Conservation (phyloP, 805 yeast genomes). For the Yarrowia porcina region DNA sequence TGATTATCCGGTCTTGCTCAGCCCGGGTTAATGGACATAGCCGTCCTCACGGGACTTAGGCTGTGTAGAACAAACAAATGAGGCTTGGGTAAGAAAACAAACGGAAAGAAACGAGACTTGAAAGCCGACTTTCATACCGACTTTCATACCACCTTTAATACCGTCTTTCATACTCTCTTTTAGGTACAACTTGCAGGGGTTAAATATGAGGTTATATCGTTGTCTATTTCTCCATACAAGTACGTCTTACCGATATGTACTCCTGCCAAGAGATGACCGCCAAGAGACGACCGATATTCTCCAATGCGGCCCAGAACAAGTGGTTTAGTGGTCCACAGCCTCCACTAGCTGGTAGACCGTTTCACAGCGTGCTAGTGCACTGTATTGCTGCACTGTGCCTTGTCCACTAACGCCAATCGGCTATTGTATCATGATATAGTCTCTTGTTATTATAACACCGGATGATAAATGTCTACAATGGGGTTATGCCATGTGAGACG, state of each 20-base stretch:
- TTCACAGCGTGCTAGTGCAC: not conserved
- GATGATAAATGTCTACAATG: not conserved
- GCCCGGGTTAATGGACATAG: slow-evolving; percentile 5
- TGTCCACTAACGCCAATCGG: not conserved
- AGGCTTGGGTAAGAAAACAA: no score
- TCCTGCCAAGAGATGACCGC: no score
- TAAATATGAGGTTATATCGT: not conserved
- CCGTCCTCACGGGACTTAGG: not conserved
- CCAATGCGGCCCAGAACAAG: not conserved
- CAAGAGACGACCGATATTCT: no score
- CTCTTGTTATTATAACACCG: not conserved
- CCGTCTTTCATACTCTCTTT: no score
- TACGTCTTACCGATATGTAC: no score
- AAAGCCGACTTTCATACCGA: no score
- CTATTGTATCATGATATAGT: not conserved
- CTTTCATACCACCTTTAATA: no score
- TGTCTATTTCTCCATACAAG: no score
- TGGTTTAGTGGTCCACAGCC: not conserved
- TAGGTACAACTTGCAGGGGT: not conserved
- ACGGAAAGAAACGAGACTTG: no score
- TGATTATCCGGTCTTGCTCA: not conserved
- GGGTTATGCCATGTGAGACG: not conserved
- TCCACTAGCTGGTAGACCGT: not conserved
- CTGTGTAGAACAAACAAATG: no score
- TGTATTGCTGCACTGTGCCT: not conserved